Conservation (phyloP, 2,329 filamentous ascomycete species). For the Stromatinia cepivora region DNA sequence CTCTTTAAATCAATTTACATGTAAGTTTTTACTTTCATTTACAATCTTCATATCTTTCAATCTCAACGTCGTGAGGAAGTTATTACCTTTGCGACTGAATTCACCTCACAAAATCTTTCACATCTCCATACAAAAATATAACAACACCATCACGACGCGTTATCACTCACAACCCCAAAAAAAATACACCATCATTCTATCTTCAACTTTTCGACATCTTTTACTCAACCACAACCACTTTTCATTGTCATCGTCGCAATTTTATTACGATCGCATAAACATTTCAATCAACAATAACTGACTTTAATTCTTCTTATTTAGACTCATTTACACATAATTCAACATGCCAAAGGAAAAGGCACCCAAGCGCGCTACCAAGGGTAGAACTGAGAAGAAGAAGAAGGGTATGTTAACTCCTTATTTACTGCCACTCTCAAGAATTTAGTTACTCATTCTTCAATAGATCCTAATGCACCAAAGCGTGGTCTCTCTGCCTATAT, state of each 20-base stretch:
- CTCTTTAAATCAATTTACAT: conserved; percentile 22
- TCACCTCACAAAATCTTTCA: conserved; percentile 18
- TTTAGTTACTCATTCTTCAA: conserved; percentile 17
- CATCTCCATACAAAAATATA: conserved; percentile 22
- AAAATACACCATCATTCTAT: background rate
- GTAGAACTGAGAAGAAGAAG: conserved; percentile 67
- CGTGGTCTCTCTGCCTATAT: conserved; percentile 99
- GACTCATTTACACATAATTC: conserved; percentile 29
- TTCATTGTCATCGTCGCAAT: conserved; percentile 22
- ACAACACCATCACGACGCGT: conserved; percentile 21
- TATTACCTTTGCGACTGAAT: conserved; percentile 34
- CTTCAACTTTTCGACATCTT: background rate
- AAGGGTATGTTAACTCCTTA: conserved; percentile 56
- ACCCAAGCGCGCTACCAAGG: conserved; percentile 60
- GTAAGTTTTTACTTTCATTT: conserved; percentile 30
- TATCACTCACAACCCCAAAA: conserved; percentile 15
- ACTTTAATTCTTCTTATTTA: conserved; percentile 30
- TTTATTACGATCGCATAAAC: conserved; percentile 26
- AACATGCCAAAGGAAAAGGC: conserved; percentile 70
- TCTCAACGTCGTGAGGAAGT: conserved; percentile 29
- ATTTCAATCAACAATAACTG: conserved; percentile 24
- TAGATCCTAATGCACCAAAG: conserved; percentile 96
- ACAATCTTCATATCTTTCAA: conserved; percentile 24
- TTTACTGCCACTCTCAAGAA: conserved; percentile 12
- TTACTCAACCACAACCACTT: conserved; percentile 25